phyloP scores from a whole-genome alignment of 2,329 filamentous ascomycete species.

The Paraphoma sp. region DNA sequence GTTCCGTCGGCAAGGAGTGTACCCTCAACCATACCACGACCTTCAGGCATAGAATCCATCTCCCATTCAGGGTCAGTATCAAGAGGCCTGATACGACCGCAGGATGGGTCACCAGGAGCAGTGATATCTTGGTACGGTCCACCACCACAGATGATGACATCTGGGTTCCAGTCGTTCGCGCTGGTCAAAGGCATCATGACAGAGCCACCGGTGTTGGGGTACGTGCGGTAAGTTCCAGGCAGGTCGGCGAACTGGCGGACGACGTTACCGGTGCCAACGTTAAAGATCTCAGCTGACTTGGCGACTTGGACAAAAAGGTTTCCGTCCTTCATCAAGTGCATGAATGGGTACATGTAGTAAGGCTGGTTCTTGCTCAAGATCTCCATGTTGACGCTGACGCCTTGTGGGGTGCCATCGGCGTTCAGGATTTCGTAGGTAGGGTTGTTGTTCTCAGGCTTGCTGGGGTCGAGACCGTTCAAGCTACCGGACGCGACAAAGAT shows the following conservation, averaged over 20 bases:
- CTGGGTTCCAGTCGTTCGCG: constrained; percentile 59
- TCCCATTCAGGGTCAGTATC: constrained; percentile 59
- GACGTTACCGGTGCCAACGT: constrained; percentile 54
- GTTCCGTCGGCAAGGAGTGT: constrained; percentile 67
- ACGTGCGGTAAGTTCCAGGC: constrained; percentile 64
- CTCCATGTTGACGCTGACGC: constrained; percentile 58
- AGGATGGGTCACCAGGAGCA: constrained; percentile 65
- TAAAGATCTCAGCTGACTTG: constrained; percentile 64
- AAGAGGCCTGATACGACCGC: constrained; percentile 63
- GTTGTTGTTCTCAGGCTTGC: constrained; percentile 64
- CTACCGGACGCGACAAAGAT: constrained; percentile 68
- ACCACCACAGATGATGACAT: constrained; percentile 65
- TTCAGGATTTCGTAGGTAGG: constrained; percentile 68
- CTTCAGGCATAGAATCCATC: constrained; percentile 65
- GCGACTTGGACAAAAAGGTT: constrained; percentile 64
- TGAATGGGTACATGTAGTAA: constrained; percentile 70
- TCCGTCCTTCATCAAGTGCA: constrained; percentile 65
- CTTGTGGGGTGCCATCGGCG: constrained; percentile 54
- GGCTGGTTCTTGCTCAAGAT: constrained; percentile 65
- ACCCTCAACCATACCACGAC: constrained; percentile 67
- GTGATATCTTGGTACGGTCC: constrained; percentile 66
- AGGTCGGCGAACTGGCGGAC: constrained; percentile 59
- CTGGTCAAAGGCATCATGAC: constrained; percentile 62
- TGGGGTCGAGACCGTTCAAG: constrained; percentile 64
- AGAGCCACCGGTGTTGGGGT: constrained; percentile 66